Conservation (phyloP, 208 protist genomes). For the Leptomonas seymouri region DNA sequence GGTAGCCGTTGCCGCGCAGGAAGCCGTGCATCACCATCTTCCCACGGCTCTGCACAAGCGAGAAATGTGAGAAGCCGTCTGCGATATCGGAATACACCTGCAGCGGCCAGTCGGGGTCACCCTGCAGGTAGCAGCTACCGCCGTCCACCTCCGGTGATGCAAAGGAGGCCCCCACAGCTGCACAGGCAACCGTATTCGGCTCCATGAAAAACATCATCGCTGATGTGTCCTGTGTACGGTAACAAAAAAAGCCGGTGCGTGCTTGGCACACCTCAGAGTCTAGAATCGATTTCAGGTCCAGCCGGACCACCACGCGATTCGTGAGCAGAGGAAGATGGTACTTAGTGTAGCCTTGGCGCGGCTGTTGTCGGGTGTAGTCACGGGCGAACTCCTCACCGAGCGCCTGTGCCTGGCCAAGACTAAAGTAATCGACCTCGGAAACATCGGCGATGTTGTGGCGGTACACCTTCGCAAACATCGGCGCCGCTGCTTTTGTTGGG, state of each 20-base stretch:
- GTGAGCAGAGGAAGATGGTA: slow-evolving; percentile 40
- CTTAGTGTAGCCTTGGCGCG: background rate
- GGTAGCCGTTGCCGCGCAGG: slow-evolving; percentile 48
- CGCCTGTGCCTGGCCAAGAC: slow-evolving; percentile 55
- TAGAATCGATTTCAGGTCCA: slow-evolving; percentile 35
- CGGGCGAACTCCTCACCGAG: slow-evolving; percentile 67
- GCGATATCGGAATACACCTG: slow-evolving; percentile 49
- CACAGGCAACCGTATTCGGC: slow-evolving; percentile 53
- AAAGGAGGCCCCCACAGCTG: slow-evolving; percentile 59
- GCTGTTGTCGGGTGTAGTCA: slow-evolving; percentile 39
- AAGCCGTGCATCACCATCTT: slow-evolving; percentile 55
- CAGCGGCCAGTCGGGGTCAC: slow-evolving; percentile 24
- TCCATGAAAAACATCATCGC: slow-evolving; percentile 69
- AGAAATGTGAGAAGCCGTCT: slow-evolving; percentile 81
- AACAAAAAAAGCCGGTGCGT: slow-evolving; percentile 59
- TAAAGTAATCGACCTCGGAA: slow-evolving; percentile 65
- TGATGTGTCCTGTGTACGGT: slow-evolving; percentile 50
- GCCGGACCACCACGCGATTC: slow-evolving; percentile 48
- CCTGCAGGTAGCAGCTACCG: slow-evolving; percentile 30
- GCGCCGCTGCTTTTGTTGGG: slow-evolving; percentile 20
- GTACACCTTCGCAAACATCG: slow-evolving; percentile 64
- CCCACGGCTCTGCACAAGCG: slow-evolving; percentile 31
- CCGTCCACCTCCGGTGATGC: slow-evolving; percentile 34
- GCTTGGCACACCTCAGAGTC: slow-evolving; percentile 21
- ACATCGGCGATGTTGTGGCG: slow-evolving; percentile 49